phyloP scores from a whole-genome alignment of 306 rosid genomes.

The Prunus mongolica region DNA sequence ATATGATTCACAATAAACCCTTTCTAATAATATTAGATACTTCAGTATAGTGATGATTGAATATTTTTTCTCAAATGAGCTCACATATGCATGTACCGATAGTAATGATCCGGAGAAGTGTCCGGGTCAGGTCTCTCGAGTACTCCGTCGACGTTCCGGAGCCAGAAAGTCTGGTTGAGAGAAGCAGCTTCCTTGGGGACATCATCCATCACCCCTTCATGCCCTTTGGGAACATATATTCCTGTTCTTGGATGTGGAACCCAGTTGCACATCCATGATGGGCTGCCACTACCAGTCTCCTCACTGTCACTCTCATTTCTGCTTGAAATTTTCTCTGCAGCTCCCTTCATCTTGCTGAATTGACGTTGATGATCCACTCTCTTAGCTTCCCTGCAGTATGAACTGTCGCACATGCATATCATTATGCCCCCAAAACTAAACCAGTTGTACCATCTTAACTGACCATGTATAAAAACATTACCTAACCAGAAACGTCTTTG shows the following conservation, averaged over 20 bases:
- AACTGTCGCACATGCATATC: background rate
- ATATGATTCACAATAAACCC: background rate
- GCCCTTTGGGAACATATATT: constrained; percentile 68
- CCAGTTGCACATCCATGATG: constrained; percentile 36
- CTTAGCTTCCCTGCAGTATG: constrained; percentile 27
- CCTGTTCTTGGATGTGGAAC: constrained; percentile 68
- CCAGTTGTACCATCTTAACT: background rate
- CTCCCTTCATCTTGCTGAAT: constrained; percentile 17
- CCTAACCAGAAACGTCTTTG: constrained; percentile 31
- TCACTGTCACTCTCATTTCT: background rate
- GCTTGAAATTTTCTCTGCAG: background rate
- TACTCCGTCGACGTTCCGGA: constrained; percentile 51
- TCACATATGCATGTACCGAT: background rate
- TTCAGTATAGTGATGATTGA: background rate
- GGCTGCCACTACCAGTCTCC: constrained; percentile 7
- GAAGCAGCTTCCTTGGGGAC: constrained; percentile 56
- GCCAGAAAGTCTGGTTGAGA: constrained; percentile 46
- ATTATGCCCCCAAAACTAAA: background rate
- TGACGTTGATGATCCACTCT: constrained; percentile 11
- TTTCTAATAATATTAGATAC: background rate
- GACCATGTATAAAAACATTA: background rate
- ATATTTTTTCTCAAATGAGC: background rate
- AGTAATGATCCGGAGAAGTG: constrained; percentile 5
- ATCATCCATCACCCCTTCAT: constrained; percentile 63
- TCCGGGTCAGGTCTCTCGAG: constrained; percentile 26